Evolutionary conservation across 73 alveolate species (phyloP).

Genomic region (Vitrella brassicaformis): DNA sequence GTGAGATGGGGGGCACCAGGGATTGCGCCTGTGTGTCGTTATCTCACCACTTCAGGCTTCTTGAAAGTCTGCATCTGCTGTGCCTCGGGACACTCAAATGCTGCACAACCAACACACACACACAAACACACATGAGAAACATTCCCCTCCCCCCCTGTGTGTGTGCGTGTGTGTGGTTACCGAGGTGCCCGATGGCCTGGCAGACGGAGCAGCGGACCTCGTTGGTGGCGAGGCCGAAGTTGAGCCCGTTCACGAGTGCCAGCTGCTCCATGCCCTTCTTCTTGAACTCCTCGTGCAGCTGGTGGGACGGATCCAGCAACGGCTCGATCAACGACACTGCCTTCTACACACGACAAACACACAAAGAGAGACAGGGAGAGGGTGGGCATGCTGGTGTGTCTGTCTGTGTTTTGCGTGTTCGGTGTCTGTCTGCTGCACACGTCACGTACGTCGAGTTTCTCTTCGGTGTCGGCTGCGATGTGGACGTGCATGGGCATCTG

Average conservation of each 20-base stretch:
- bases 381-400: not conserved
- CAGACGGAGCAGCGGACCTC: not conserved
- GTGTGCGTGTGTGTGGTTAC: no score
- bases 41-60: not conserved
- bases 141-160: no score
- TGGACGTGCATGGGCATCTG: not conserved
- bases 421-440: no score
- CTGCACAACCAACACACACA: no score
- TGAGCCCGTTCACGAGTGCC: not conserved
- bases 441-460: not conserved
- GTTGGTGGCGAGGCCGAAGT: not conserved
- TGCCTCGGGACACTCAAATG: not conserved
- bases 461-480: not conserved
- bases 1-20: no score
- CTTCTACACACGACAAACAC: not conserved
- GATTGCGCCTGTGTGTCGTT: no score
- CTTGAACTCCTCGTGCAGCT: not conserved
- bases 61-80: not conserved
- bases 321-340: not conserved
- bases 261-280: not conserved
- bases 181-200: not conserved
- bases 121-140: no score
- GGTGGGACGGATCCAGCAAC: not conserved
- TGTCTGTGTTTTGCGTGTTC: no score
- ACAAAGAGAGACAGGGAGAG: not conserved